Base-by-base conservation (phyloP, 768 basidiomycete species). In the Calocera viscosa region DNA sequence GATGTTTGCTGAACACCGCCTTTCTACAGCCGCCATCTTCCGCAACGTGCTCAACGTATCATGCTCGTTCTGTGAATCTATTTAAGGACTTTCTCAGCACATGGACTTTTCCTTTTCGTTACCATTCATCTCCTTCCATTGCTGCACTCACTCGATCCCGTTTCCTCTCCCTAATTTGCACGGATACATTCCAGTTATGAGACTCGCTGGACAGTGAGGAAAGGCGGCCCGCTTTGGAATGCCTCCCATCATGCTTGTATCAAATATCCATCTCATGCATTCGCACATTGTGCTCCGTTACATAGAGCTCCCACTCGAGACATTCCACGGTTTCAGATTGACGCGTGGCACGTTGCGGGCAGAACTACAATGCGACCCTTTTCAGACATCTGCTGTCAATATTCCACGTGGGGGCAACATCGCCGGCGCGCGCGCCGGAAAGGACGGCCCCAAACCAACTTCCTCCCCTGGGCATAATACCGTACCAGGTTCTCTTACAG, bases 61-160 rank as follows among this genome's bases (percentile, higher is more conserved):
- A 67, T 90, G 88, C 79, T 77, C 85, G 64, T 79, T 94, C 77
- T 94, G 91, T 83, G 80, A 69, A 60, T 53, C 71, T 71, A 68
- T 72, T 26, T 73, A 43, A 67, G 39, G 24, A 63, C 49, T 68
- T 32, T 70, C 47, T 10, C 53, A 60, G 43, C 66, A 68, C 30
- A 65, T 67, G 41, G 32, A 33, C 38, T n/a, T 39, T 1, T 30
- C 68, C 60, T 53, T 47, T 30, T n/a, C 65, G 19, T 41, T 17
- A 33, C n/a, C n/a, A n/a, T 33, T 68, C 32, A 39, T 53, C 34
- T 63, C 53, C 16, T 19, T 70, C 66, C 67, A 67, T 66, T 65
- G 17, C 35, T 33, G 49, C 16, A 11, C 28, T n/a, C 47, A 26
- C 35, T 26, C 22, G 33, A 49, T 40, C 41, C 64, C 60, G 28